These are phyloP conservation scores for Croton setiger DNA, from an alignment of 441 rosid species.

Conservation along the genomic window DNA sequence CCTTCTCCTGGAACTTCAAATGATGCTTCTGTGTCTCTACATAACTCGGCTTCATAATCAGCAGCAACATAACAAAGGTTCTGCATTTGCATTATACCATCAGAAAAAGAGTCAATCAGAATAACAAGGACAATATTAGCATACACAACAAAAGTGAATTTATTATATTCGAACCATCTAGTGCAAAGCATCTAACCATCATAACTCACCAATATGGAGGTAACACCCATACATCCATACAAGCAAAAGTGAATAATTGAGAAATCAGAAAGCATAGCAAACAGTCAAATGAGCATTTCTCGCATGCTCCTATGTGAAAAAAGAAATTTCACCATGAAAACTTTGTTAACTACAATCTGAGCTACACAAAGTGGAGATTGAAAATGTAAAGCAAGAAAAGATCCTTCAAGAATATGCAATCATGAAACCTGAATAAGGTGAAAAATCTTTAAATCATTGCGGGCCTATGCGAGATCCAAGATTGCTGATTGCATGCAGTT, in stretches of 20 bases:
- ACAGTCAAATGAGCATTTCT: no score
- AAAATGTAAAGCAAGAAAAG: neutral
- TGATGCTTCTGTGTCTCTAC: constrained; percentile 62
- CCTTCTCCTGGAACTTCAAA: constrained; percentile 70
- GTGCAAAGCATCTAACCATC: neutral
- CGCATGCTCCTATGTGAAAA: no score
- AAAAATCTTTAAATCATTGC: neutral
- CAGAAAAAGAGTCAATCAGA: constrained; percentile 19
- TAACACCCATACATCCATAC: neutral
- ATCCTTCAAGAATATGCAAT: neutral
- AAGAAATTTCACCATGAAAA: neutral
- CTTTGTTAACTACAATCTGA: no score
- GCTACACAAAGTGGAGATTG: no score
- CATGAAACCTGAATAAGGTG: neutral
- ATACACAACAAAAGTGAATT: neutral
- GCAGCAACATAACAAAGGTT: constrained; percentile 84
- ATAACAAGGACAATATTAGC: constrained; percentile 2
- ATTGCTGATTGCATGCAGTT: neutral
- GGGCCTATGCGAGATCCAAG: neutral
- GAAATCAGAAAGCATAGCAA: neutral
- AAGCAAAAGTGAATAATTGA: neutral
- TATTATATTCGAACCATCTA: neutral
- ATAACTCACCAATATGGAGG: neutral
- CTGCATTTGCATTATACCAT: constrained; percentile 38
- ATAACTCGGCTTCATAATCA: constrained; percentile 68